Conservation (phyloP, 352 stramenopile species). For the Peronospora farinosa region DNA sequence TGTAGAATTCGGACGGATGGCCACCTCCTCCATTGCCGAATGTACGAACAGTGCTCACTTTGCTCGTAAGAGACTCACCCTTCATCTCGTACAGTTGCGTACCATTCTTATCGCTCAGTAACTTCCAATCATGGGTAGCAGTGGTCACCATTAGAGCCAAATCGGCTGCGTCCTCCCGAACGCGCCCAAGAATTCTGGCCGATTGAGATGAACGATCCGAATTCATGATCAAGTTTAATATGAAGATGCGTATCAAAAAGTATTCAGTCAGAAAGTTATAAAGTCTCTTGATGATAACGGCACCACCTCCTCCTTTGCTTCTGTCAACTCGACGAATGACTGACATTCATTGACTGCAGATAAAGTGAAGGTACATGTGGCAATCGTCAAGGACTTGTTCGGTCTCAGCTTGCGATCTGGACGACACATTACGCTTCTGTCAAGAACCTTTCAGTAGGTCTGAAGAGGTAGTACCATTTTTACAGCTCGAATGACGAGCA, state of each 20-base stretch:
- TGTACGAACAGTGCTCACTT: constrained; percentile 33
- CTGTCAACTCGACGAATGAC: constrained; percentile 17
- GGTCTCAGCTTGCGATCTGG: no score
- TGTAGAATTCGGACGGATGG: constrained; percentile 48
- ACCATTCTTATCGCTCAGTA: constrained; percentile 42
- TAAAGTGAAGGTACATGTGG: neutral
- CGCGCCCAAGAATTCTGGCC: constrained; percentile 39
- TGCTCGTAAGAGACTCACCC: constrained; percentile 34
- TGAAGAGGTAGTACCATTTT: neutral
- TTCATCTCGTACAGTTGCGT: constrained; percentile 50
- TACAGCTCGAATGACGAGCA: neutral
- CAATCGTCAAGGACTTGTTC: constrained; percentile 4
- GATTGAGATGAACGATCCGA: constrained; percentile 22
- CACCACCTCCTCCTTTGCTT: neutral
- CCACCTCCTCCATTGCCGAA: constrained; percentile 34
- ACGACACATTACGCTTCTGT: no score
- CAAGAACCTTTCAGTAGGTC: neutral
- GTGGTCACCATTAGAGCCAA: constrained; percentile 41
- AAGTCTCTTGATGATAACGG: constrained; percentile 10
- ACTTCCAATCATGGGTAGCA: constrained; percentile 42
- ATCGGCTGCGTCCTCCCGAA: constrained; percentile 42
- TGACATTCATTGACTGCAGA: neutral
- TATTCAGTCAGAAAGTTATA: neutral
- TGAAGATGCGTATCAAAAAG: neutral
- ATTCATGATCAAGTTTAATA: constrained; percentile 9